These are phyloP conservation scores for Cyphellophora attinorum DNA, from an alignment of 2,329 filamentous ascomycete species.

Conservation along the genomic window DNA sequence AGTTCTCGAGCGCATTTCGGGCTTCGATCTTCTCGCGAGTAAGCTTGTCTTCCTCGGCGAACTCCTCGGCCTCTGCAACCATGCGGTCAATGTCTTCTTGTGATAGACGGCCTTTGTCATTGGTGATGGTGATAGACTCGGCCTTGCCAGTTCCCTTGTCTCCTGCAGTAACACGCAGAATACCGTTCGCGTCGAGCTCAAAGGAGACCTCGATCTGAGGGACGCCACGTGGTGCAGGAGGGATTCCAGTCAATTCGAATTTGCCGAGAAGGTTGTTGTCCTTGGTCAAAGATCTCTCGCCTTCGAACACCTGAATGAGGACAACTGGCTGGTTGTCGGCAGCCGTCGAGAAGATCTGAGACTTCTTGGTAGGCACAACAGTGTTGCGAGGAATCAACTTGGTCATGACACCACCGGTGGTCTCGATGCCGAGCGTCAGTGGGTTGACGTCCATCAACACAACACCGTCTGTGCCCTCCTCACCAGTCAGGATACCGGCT, in stretches of 20 bases:
- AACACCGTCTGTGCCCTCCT: conserved; percentile 67
- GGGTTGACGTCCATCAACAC: conserved; percentile 98
- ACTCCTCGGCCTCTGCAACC: conserved; percentile 97
- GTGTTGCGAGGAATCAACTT: conserved; percentile 94
- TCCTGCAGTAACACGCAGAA: conserved; percentile 87
- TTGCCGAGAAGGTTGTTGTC: conserved; percentile 97
- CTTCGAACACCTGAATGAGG: conserved; percentile 89
- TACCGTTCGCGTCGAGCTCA: conserved; percentile 96
- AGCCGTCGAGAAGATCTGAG: conserved; percentile 93
- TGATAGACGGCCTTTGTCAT: conserved; percentile 96
- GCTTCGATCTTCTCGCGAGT: conserved; percentile 94
- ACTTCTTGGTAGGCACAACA: conserved; percentile 90
- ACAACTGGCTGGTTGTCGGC: conserved; percentile 95
- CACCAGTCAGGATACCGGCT: conserved; percentile 86
- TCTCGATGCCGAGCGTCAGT: conserved; percentile 92
- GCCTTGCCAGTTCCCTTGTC: conserved; percentile 98
- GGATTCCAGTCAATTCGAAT: conserved; percentile 95
- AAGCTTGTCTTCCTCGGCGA: conserved; percentile 98
- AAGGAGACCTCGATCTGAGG: conserved; percentile 98
- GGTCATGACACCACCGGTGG: conserved; percentile 95
- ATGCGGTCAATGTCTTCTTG: conserved; percentile 98
- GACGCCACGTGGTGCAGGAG: conserved; percentile 87
- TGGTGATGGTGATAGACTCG: conserved; percentile 97
- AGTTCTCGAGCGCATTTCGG: conserved; percentile 96
- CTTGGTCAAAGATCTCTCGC: conserved; percentile 88